Percentiles rank a stretch among this genome's conserved stretches.
Conservation (phyloP, 495 filamentous ascomycete genomes). For the Podospora comata region DNA sequence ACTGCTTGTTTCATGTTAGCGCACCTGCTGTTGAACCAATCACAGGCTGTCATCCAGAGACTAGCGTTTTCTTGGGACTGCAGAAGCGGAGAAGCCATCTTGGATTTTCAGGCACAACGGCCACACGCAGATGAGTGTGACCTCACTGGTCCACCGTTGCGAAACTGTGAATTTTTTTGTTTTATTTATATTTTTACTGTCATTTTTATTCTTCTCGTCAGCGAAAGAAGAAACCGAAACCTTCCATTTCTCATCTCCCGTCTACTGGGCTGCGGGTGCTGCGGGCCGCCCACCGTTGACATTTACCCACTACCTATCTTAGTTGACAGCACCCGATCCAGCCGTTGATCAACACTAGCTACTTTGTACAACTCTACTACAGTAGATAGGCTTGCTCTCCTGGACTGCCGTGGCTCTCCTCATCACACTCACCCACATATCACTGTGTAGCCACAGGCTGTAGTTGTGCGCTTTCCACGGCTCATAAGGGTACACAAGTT, state of each 20-base stretch:
- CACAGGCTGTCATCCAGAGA: neutral
- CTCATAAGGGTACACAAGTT: slow-evolving; percentile 45
- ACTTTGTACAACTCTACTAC: no score
- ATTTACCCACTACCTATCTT: neutral
- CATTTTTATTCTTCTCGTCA: neutral
- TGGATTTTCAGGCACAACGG: neutral
- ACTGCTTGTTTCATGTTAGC: slow-evolving; percentile 3
- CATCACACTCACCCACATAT: slow-evolving; percentile 34
- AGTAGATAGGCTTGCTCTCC: no score
- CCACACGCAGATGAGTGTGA: neutral
- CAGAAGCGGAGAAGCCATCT: neutral
- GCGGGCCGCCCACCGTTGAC: neutral
- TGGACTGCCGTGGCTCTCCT: neutral
- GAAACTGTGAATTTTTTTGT: no score
- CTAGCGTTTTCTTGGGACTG: neutral
- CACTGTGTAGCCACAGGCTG: slow-evolving; percentile 29
- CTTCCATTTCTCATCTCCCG: neutral
- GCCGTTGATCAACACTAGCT: no score
- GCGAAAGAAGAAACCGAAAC: neutral
- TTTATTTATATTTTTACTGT: no score
- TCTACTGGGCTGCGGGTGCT: neutral
- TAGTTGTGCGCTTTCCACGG: slow-evolving; percentile 36
- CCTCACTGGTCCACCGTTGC: neutral
- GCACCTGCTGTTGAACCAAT: slow-evolving; percentile 4
- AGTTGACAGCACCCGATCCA: no score